A percentile compares a stretch with the other conserved stretches of the same genome.
phyloP scores from a whole-genome alignment of 345 rosid genomes.

The Eucalyptus tenuipes region DNA sequence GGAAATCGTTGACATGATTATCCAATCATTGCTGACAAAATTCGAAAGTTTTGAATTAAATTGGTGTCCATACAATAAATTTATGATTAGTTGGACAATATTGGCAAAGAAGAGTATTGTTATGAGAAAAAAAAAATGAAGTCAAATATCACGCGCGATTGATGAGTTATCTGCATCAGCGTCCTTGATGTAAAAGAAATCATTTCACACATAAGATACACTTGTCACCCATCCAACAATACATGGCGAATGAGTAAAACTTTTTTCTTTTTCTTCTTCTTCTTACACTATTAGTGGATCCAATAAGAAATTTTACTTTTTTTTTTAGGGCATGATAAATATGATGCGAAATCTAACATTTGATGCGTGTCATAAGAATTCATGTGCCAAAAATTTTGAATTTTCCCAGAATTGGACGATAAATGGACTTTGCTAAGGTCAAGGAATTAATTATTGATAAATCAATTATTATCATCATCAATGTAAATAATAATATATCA shows the following conservation, averaged over 20 bases:
- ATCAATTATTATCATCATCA: background rate
- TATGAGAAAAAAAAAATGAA: too few species aligned
- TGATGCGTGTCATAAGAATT: background rate
- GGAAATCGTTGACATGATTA: too few species aligned
- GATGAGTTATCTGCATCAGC: too few species aligned
- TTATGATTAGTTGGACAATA: too few species aligned
- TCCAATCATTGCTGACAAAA: too few species aligned
- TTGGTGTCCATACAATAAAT: too few species aligned
- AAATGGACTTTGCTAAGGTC: background rate
- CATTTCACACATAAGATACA: background rate
- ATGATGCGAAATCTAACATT: background rate
- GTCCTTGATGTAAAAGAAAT: too few species aligned
- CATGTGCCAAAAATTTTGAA: background rate
- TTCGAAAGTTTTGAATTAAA: too few species aligned
- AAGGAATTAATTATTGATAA: background rate
- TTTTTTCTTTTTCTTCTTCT: fast-evolving
- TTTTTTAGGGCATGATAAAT: background rate
- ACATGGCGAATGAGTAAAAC: background rate
- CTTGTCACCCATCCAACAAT: background rate
- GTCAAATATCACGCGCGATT: too few species aligned
- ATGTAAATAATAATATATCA: too few species aligned
- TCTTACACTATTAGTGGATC: background rate
- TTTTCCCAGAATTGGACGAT: background rate
- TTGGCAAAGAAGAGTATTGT: too few species aligned
- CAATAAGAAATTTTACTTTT: background rate